Evolutionary conservation across 768 basidiomycete genomes (phyloP).

Genomic region (Mycena latifolia): DNA sequence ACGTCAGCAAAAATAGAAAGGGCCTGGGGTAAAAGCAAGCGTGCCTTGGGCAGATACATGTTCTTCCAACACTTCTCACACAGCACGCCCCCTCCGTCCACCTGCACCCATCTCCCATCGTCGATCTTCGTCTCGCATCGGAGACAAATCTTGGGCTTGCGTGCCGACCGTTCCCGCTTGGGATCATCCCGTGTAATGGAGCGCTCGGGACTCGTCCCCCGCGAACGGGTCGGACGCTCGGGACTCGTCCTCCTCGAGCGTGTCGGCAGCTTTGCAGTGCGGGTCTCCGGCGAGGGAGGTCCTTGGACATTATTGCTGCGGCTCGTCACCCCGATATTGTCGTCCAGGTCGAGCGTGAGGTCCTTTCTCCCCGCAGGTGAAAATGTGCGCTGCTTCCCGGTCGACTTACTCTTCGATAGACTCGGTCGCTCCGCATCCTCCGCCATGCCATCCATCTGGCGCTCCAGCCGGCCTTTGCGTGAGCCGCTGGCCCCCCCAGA

Average conservation of each 20-base stretch:
- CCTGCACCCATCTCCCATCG: constrained; percentile 86
- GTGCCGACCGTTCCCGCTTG: constrained; percentile 45
- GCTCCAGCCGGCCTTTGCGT: constrained; percentile 50
- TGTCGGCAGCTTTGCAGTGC: constrained; percentile 66
- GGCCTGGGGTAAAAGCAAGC: constrained; percentile 44
- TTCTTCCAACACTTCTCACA: constrained; percentile 97
- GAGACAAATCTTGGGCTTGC: constrained; percentile 65
- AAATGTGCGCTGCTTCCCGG: constrained; percentile 37
- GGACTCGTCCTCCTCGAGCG: constrained; percentile 64
- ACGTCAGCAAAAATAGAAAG: constrained; percentile 16
- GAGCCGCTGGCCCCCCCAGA: background rate
- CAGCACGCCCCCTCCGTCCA: constrained; percentile 80
- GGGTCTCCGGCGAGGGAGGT: constrained; percentile 53
- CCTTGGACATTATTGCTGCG: constrained; percentile 35
- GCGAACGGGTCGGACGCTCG: no score
- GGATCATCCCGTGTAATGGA: constrained; percentile 40
- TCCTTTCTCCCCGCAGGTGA: constrained; percentile 17
- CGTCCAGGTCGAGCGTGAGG: constrained; percentile 19
- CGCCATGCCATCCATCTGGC: constrained; percentile 62
- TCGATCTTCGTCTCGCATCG: constrained; percentile 79
- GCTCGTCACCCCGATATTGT: constrained; percentile 17
- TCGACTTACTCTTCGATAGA: constrained; percentile 50
- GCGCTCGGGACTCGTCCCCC: constrained; percentile 56
- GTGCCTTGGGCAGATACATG: constrained; percentile 93
- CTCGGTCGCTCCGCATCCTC: constrained; percentile 36